Base-by-base conservation (phyloP, 139 green algal species). In the Picochlorum sp. region DNA sequence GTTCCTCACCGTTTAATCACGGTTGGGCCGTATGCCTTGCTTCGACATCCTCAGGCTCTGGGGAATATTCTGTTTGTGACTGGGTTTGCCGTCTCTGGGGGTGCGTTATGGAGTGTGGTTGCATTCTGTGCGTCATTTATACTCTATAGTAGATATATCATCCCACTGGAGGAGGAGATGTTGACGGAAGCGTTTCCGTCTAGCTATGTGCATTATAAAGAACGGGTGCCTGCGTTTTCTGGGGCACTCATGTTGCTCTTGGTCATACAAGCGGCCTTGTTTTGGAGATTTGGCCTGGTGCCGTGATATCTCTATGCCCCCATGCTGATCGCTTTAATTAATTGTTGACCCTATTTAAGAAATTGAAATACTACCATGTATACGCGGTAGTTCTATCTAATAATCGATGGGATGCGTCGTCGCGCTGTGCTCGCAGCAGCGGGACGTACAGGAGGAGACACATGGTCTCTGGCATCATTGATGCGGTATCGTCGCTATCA, bases 61-160 rank as follows among this genome's bases (percentile, higher is more conserved):
- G 70, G 70, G 37, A 77, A 77, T 49, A 65, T 77, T 37, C 47
- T 77, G 8, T 62, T 66, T 44, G 50, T 77, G 7, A 62, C 72
- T 55, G 69, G 70, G 26, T 76, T 73, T 57, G 67, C 62, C 11
- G 34, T 73, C 2, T 64, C 62, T 6, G 70, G 70, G 20, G 70
- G 70, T 31, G 70, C 70, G 20, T 26, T 77, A 49, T 52, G 31
- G 31, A 58, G 63, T 38, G 60, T 18, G 41, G 31, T 49, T n/a
- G 54, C 59, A 4, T 77, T 77, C 49, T 16, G 31, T n/a, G 21
- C 28, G 2, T 56, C 70, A 26, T 77, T 77, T 24, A 9, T 44
- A 20, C 23, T 77, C 3, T 77, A 77, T 56, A 11, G 14, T 26
- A 57, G n/a, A 21, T 68, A 62, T 3, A 62, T 68, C 41, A 49